Percentiles rank a stretch among this genome's conserved stretches.
These are phyloP conservation scores for Aureoboletus auriporus DNA, from an alignment of 768 basidiomycete genomes.

Conservation along the genomic window DNA sequence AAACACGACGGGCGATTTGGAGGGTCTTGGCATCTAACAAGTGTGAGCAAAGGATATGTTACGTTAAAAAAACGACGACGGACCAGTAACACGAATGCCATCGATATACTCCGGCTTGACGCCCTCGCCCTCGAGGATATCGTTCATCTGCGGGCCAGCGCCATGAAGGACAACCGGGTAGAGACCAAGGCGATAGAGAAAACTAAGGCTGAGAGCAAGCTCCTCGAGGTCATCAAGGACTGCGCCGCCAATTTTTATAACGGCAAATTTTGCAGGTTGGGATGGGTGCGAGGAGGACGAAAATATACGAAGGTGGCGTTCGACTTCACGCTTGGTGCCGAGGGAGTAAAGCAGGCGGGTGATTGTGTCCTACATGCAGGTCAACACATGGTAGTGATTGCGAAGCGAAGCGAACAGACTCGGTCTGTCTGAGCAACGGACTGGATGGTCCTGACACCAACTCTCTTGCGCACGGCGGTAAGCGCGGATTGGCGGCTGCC, in stretches of 20 bases:
- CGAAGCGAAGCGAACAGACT: constrained; percentile 37
- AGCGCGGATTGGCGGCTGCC: constrained; percentile 37
- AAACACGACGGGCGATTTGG: constrained; percentile 90
- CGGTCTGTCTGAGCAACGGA: constrained; percentile 72
- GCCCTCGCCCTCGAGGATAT: constrained; percentile 88
- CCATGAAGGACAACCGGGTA: constrained; percentile 98
- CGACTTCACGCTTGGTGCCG: constrained; percentile 95
- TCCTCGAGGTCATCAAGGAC: constrained; percentile 91
- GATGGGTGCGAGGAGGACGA: constrained; percentile 88
- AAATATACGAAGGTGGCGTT: constrained; percentile 97
- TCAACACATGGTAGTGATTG: background rate
- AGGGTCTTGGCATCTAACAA: constrained; percentile 85
- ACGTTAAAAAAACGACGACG: constrained; percentile 21
- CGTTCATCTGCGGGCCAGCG: constrained; percentile 92
- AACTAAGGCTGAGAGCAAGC: constrained; percentile 91
- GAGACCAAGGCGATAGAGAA: constrained; percentile 95
- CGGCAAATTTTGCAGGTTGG: constrained; percentile 92
- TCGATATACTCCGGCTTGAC: constrained; percentile 96
- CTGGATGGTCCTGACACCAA: constrained; percentile 45
- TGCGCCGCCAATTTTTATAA: constrained; percentile 97
- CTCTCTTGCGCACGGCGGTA: constrained; percentile 37
- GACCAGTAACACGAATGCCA: constrained; percentile 94
- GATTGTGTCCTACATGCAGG: constrained; percentile 79
- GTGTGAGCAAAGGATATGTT: background rate
- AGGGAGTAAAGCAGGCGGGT: constrained; percentile 95